Conservation (phyloP, 176 grass and related monocot species). For the Miscanthus lutarioriparius region DNA sequence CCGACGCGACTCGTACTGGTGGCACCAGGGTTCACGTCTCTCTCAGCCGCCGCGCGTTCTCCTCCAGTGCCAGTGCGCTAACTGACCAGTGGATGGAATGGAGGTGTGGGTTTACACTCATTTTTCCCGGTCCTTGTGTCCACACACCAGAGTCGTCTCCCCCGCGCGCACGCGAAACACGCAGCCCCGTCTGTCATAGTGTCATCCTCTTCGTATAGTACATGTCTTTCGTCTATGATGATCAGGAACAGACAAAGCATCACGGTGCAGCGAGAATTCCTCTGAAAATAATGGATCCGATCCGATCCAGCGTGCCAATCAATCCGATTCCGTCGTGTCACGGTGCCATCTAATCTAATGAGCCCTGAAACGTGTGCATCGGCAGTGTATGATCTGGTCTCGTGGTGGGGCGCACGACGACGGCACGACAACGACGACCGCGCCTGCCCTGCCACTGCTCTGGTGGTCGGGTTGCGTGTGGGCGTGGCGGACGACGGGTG, state of each 20-base stretch:
- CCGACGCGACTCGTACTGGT: constrained; percentile 14
- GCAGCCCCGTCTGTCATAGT: neutral
- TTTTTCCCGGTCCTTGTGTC: neutral
- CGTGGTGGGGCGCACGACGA: constrained; percentile 22
- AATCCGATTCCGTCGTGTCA: too few relatives aligned
- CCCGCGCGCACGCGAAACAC: neutral
- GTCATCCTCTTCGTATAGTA: neutral
- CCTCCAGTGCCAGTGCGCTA: neutral
- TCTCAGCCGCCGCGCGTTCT: neutral
- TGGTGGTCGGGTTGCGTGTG: neutral
- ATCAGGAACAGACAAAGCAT: neutral
- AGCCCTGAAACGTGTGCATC: constrained; percentile 13
- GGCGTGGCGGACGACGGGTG: neutral
- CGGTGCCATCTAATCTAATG: neutral
- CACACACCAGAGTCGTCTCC: neutral
- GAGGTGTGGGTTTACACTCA: neutral
- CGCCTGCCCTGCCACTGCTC: neutral
- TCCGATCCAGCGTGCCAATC: neutral
- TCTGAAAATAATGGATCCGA: neutral
- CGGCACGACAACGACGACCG: constrained; percentile 3
- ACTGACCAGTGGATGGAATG: neutral
- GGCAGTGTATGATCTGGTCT: neutral
- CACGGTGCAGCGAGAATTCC: neutral
- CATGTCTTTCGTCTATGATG: neutral
- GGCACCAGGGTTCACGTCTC: neutral